Percentiles rank a stretch among this genome's conserved stretches.
Conservation (phyloP, 768 basidiomycete genomes). For the Hericium alpestre region DNA sequence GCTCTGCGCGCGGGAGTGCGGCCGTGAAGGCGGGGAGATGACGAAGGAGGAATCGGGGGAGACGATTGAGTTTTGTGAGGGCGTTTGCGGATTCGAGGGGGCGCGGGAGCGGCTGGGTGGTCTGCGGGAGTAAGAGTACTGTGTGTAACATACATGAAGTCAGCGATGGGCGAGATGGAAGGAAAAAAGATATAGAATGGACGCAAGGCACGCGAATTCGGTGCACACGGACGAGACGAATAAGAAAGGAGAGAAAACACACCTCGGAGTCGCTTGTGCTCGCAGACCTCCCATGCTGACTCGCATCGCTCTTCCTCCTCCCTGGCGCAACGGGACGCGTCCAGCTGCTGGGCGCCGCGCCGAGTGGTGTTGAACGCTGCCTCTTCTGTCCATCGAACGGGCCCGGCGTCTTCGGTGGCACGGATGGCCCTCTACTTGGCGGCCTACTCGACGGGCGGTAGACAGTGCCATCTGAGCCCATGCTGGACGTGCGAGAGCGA, state of each 20-base stretch:
- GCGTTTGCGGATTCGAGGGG: conserved; percentile 58
- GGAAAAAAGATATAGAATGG: neutral
- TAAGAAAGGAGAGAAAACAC: conserved; percentile 10
- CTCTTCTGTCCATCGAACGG: conserved; percentile 61
- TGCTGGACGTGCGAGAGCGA: conserved; percentile 48
- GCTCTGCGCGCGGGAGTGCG: conserved; percentile 54
- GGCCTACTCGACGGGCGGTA: conserved; percentile 18
- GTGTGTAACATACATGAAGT: neutral
- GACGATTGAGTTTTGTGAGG: conserved; percentile 3
- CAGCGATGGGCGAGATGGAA: neutral
- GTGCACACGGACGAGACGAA: neutral
- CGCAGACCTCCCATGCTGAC: conserved; percentile 31
- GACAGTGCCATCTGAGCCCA: conserved; percentile 33
- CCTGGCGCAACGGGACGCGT: conserved; percentile 55
- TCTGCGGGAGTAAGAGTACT: conserved; percentile 25
- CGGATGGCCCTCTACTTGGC: conserved; percentile 35
- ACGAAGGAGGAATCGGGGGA: conserved; percentile 19
- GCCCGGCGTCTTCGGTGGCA: conserved; percentile 42
- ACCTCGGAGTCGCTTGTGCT: conserved; percentile 66
- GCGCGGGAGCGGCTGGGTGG: conserved; percentile 43
- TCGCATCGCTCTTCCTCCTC: conserved; percentile 66
- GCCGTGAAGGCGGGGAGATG: conserved; percentile 36
- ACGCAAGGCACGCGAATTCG: too few relatives aligned
- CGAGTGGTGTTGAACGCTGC: conserved; percentile 61
- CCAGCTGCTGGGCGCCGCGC: conserved; percentile 65